phyloP scores from a whole-genome alignment of 139 green algal species.

The Closterium sp. region DNA sequence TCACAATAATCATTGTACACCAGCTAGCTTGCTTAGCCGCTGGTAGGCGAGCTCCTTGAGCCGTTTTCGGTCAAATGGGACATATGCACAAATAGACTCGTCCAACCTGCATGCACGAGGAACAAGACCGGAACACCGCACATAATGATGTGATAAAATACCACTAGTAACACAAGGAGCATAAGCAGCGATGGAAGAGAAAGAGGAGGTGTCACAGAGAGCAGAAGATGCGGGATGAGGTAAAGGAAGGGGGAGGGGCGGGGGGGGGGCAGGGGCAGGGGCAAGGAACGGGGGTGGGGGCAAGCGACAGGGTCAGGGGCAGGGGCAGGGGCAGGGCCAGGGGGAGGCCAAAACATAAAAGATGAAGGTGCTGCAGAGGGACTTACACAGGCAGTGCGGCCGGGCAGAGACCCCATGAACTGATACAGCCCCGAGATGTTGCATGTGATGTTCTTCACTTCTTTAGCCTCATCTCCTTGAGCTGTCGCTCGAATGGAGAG shows the following conservation, averaged over 20 bases:
- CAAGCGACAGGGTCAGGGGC: too few species aligned
- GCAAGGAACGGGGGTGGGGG: too few species aligned
- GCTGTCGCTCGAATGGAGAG: conserved; percentile 63
- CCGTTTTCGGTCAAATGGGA: background rate
- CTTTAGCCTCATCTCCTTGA: conserved; percentile 67
- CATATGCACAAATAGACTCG: background rate
- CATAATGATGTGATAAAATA: too few species aligned
- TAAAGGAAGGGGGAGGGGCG: background rate
- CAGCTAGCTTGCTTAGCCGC: background rate
- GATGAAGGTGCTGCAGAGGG: background rate
- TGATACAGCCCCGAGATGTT: conserved; percentile 65
- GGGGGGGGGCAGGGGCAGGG: background rate
- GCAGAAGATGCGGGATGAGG: background rate
- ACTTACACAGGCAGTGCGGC: conserved; percentile 50
- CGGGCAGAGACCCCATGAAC: conserved; percentile 60
- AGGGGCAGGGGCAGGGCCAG: too few species aligned
- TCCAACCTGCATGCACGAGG: background rate
- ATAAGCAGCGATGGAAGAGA: background rate
- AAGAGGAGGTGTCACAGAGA: background rate
- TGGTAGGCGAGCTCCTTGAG: background rate
- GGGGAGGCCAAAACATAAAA: too few species aligned
- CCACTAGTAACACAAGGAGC: too few species aligned
- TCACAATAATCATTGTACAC: background rate
- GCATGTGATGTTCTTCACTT: conserved; percentile 64
- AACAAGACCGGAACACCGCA: background rate